Evolutionary conservation across 1,284 basidiomycete species (phyloP).

Genomic region (Ustilago cynodontis): DNA sequence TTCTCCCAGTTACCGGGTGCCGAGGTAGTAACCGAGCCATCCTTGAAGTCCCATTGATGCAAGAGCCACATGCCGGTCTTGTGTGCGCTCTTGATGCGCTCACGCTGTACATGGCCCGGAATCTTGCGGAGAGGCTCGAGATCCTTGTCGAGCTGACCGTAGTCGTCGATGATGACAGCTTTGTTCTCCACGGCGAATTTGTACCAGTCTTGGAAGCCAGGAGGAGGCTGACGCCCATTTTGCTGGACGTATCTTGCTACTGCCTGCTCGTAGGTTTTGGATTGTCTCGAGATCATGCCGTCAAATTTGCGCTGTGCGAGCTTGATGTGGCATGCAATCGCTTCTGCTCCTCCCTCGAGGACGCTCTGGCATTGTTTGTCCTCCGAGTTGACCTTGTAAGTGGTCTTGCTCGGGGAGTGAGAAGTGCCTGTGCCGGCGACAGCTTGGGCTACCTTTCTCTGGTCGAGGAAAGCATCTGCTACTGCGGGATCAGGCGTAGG

Average conservation of each 20-base stretch:
- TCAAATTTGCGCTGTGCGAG: conserved; percentile 26
- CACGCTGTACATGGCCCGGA: conserved; percentile 18
- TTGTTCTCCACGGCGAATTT: conserved; percentile 21
- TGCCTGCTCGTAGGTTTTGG: conserved; percentile 26
- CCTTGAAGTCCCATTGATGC: conserved; percentile 23
- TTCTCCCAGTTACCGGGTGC: conserved; percentile 8
- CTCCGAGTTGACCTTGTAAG: not conserved
- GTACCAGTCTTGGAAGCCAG: conserved; percentile 32
- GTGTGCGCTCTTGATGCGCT: conserved; percentile 14
- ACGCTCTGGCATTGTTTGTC: conserved; percentile 15
- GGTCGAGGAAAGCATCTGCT: not conserved
- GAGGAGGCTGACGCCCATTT: conserved; percentile 22
- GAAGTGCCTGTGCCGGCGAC: not conserved
- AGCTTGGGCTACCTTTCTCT: no score
- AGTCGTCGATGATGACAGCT: conserved; percentile 27
- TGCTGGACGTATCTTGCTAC: conserved; percentile 25
- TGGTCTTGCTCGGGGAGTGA: no score
- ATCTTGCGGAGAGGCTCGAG: conserved; percentile 23
- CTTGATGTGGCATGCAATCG: conserved; percentile 20
- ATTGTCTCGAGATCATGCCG: conserved; percentile 14
- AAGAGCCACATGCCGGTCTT: conserved; percentile 8
- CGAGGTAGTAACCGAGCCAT: conserved; percentile 14
- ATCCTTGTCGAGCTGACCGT: conserved; percentile 34
- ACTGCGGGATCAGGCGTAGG: not conserved
- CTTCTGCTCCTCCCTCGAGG: conserved; percentile 18